phyloP scores from a whole-genome alignment of 1,139 yeast genomes.

The Scheffersomyces cryptocercus region DNA sequence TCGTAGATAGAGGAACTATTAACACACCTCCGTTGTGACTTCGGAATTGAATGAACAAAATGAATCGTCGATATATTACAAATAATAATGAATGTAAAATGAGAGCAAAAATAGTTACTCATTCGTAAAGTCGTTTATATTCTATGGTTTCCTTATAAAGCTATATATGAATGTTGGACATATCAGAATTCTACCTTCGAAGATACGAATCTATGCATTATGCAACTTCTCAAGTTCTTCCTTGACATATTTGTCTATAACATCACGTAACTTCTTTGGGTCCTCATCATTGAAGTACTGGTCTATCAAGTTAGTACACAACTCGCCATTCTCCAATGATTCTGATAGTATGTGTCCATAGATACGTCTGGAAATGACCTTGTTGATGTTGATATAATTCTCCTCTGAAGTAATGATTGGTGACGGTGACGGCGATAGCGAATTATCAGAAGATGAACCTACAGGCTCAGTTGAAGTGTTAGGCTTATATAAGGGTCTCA shows the following conservation, averaged over 20 bases:
- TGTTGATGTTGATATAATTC: conserved; percentile 38
- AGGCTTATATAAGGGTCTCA: conserved; percentile 50
- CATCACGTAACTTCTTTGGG: conserved; percentile 15
- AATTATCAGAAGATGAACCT: conserved; percentile 11
- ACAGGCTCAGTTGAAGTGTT: conserved; percentile 11
- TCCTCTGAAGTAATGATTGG: conserved; percentile 26
- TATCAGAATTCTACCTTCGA: not conserved
- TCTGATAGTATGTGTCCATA: conserved; percentile 31
- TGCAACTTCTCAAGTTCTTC: conserved; percentile 15
- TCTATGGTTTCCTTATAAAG: no score
- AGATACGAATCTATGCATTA: not conserved
- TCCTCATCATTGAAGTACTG: conserved; percentile 18
- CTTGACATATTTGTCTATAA: conserved; percentile 26
- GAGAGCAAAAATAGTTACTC: no score
- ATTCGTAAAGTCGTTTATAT: no score
- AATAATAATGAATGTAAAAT: not conserved
- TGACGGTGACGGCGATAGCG: conserved; percentile 3
- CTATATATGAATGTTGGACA: no score
- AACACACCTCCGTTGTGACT: not conserved
- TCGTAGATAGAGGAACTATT: conserved; percentile 28
- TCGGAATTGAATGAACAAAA: not conserved
- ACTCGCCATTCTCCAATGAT: conserved; percentile 9
- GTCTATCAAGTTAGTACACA: conserved; percentile 11
- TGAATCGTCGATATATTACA: not conserved
- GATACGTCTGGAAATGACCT: conserved; percentile 44